Evolutionary conservation across 139 green algal genomes (phyloP), one percentile per base, ranked within the genome.

Genomic region (Monoraphidium neglectum): DNA sequence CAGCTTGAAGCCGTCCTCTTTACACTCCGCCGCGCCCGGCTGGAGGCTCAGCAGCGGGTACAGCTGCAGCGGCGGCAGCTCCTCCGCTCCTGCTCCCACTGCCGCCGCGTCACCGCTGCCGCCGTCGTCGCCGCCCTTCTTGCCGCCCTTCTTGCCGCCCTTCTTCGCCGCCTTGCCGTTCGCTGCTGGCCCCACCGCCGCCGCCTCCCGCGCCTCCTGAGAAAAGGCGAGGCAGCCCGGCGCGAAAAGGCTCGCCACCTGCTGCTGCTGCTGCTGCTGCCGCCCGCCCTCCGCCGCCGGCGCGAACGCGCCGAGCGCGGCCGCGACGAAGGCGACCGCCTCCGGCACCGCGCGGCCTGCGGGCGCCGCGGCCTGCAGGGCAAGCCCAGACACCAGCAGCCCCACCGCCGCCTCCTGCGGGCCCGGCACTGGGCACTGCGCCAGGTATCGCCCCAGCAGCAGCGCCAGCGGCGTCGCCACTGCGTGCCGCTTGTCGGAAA

Each of bases 401-500:
- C 84, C 85, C 21, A 71, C 32, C 0, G 76, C 72, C 16, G 72
- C 78, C 18, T 84, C 81, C 56, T 80, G 59, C 1, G 56, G 18
- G 26, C 46, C 69, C 18, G 2, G 40, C 0, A 86, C 83, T 16
- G 80, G 62, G 47, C 83, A 88, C 56, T 85, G 76, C 2, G 54
- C 70, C 16, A 86, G 77, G 35, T 68, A 74, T 68, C 82, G 82
- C 16, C 69, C 75, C 0, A 91, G 6, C 36, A 98, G 78, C 28
- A 97, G 70, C 0, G 86, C 75, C 0, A 82, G 77, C 0, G 94
- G 93, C 0, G 92, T 98, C 2, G 87, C 77, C 26, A 98, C 94
- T 0, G 93, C 86, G 77, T 99, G 95, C 4, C 88, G 80, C 59
- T 86, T 83, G 75, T 99, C 95, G 15, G 82, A 90, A 15, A 84